A percentile compares a stretch with the other conserved stretches of the same genome.
Evolutionary conservation across 345 rosid species (phyloP).

Genomic region (Barbarea vulgaris): DNA sequence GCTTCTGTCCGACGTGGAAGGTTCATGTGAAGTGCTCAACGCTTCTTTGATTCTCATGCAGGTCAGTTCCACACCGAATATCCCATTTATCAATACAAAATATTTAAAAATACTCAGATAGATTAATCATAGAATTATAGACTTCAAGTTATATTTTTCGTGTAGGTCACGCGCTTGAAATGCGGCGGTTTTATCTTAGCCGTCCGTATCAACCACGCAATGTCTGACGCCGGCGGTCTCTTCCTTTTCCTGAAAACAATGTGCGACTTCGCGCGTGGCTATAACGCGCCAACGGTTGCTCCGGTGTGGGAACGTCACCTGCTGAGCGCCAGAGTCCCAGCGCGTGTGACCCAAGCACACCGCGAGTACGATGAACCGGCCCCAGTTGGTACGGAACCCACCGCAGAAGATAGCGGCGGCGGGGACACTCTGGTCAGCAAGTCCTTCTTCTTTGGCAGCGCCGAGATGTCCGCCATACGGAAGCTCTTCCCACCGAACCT

Average conservation of each 20-base stretch:
- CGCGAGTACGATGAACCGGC: slow-evolving; percentile 30
- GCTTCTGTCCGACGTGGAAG: slow-evolving; percentile 35
- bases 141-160: too few relatives aligned
- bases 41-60: slow-evolving; percentile 44
- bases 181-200: slow-evolving; percentile 48
- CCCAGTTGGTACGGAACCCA: not conserved
- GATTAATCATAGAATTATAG: too few relatives aligned
- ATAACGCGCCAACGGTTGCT: slow-evolving; percentile 17
- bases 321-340: slow-evolving; percentile 32
- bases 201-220: slow-evolving; percentile 35
- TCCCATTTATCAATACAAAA: too few relatives aligned
- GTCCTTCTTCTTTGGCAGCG: slow-evolving; percentile 40
- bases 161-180: slow-evolving; percentile 42
- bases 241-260: slow-evolving; percentile 33
- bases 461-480: slow-evolving; percentile 34
- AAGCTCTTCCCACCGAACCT: slow-evolving; percentile 31
- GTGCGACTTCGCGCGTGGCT: slow-evolving; percentile 34
- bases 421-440: slow-evolving; percentile 5
- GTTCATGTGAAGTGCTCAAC: slow-evolving; percentile 33
- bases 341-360: slow-evolving; percentile 29
- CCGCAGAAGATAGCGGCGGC: not conserved
- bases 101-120: too few relatives aligned
- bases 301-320: slow-evolving; percentile 47
- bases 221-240: slow-evolving; percentile 35
- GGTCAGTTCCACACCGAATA: slow-evolving; percentile 14